Base-by-base conservation (phyloP, 1,139 yeast species). In the Protomyces pachydermus region DNA sequence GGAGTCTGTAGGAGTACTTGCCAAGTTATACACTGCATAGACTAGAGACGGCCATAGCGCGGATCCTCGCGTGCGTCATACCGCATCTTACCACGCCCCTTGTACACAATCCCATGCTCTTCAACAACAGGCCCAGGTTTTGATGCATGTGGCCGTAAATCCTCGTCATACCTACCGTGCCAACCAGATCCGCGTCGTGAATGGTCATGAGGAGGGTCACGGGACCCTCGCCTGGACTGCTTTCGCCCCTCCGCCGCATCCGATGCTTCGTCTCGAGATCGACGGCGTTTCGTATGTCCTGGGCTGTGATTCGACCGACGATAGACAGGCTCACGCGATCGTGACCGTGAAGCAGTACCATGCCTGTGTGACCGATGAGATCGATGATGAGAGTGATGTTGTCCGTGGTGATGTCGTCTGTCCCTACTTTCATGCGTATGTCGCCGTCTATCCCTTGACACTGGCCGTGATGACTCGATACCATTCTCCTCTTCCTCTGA, bases 21-120 rank as follows among this genome's bases (percentile, higher is more conserved):
- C 8, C 32, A 28, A 28, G 32, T 4, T 28, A 6, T 28, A 28
- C 8, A 28, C 32, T 28, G 32, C 5, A 1, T 28, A 28, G 32
- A 34, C 23, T 25, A 39, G 32, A 56, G 46, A 18, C 60, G 60
- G 9, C 60, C 60, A 32, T 46, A 46, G 34, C 54, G 60, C 32
- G 48, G n/a, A 18, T 46, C 34, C 3, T 23, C 35, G 28, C 20
- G 16, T 4, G 37, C 61, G 35, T 34, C 56, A 42, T 58, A 58
- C 10, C 53, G 16, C 62, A 58, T 58, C 53, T 52, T 51, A 3
- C 62, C 62, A 8, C 62, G 56, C 20, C 62, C 62, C 18, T 58
- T 58, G 56, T 58, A 58, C 16, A 39, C 37, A 28, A 58, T 34
- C 14, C 54, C 62, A 14, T 23, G 56, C 25, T 52, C 28, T 3